Evolutionary conservation across 129 eudicot genomes (phyloP), one percentile per base, ranked within the genome.

Genomic region (Flaveria linearis): DNA sequence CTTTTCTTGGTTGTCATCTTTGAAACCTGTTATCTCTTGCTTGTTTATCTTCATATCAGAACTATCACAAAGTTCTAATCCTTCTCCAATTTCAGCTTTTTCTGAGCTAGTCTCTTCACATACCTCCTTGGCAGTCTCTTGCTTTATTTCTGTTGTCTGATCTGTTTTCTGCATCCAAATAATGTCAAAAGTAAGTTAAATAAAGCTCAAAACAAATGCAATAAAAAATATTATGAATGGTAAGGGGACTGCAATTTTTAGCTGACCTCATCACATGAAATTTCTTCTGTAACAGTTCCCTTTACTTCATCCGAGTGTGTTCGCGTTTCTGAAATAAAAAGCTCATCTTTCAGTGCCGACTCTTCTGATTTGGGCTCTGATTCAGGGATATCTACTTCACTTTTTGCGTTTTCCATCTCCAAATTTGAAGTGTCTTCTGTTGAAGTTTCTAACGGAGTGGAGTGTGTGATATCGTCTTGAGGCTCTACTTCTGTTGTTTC

Each of bases 231-330:
- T 49, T 56, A 56, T 72, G 60, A 72, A 71, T 7, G 30, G 3
- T 64, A 49, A 33, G 50, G 16, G 1, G 12, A 7, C 9, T 58
- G 60, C 55, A 16, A 23, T 17, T 39, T 12, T 53, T n/a, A 28
- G 63, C 82, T 53, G 49, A 82, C 85, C 85, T 76, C 78, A 76
- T 71, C 74, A 82, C 56, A 77, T 81, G 51, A 49, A 62, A 52
- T 61, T 14, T 75, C 81, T 61, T 62, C 18, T 5, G 36, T 56
- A 42, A 41, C 51, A 46, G 18, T 53, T 41, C 28, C 57, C 30
- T 52, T 63, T 55, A 76, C 82, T 51, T 82, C 73, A 52, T 76
- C 78, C 22, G 33, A 58, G 12, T 36, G 16, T 57, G 23, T 39
- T n/a, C 23, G 4, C 17, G 74, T 67, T 76, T 57, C 78, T 70